phyloP scores from a whole-genome alignment of 306 rosid genomes.

The Abrus precatorius region DNA sequence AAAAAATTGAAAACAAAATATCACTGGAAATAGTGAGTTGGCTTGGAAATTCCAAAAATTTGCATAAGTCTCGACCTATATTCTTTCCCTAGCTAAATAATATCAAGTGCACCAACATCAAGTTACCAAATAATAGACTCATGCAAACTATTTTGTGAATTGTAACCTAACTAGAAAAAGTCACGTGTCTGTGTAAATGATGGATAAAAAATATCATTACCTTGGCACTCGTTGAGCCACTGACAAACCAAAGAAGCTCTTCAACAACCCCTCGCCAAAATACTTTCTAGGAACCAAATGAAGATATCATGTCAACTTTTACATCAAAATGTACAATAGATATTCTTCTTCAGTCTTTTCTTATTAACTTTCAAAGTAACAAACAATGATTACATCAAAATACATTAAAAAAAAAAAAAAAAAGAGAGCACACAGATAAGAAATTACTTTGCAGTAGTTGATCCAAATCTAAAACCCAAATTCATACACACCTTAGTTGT shows the following conservation, averaged over 20 bases:
- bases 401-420: neutral
- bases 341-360: constrained; percentile 36
- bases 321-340: constrained; percentile 27
- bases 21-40: neutral
- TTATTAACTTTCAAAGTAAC: constrained; percentile 26
- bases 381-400: constrained; percentile 28
- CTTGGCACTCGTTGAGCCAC: constrained; percentile 98
- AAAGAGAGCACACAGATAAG: constrained; percentile 23
- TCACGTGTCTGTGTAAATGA: neutral
- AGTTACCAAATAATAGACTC: constrained; percentile 1
- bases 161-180: constrained; percentile 10
- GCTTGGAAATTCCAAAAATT: constrained; percentile 26
- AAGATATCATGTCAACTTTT: constrained; percentile 55
- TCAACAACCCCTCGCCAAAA: constrained; percentile 99
- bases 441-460: constrained; percentile 20
- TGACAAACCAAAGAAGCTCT: constrained; percentile 98
- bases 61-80: constrained; percentile 10
- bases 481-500: constrained; percentile 82
- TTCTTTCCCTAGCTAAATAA: constrained; percentile 22
- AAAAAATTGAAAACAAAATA: neutral
- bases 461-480: constrained; percentile 41
- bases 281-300: constrained; percentile 77
- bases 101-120: constrained; percentile 34
- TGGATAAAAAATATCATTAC: constrained; percentile 55
- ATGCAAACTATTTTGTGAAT: constrained; percentile 18